A percentile compares a stretch with the other conserved stretches of the same genome.
Conservation (phyloP, 2,329 filamentous ascomycete species). For the Pyricularia pennisetigena region DNA sequence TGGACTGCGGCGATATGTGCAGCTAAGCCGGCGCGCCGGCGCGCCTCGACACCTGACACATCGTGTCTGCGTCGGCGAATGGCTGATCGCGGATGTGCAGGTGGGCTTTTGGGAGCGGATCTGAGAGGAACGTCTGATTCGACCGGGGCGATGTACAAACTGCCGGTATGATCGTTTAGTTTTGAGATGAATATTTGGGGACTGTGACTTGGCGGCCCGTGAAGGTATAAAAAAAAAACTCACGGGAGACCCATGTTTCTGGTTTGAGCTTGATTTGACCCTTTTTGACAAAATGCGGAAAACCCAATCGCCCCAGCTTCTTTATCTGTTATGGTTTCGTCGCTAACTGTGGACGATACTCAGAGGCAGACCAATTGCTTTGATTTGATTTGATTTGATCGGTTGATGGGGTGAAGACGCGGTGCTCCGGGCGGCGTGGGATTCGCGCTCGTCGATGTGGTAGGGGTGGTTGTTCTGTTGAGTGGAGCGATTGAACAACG, state of each 20-base stretch:
- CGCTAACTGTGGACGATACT: background rate
- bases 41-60: constrained; percentile 1
- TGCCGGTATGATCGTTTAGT: constrained; percentile 3
- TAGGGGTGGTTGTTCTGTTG: background rate
- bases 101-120: constrained; percentile 8
- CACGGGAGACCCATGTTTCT: constrained; percentile 9
- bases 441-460: background rate
- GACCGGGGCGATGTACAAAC: constrained; percentile 12
- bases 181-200: background rate
- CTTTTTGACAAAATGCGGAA: background rate
- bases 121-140: constrained; percentile 12
- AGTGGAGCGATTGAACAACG: constrained; percentile 1
- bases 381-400: background rate
- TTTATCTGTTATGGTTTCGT: background rate
- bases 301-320: background rate
- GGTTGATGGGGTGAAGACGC: background rate
- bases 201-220: background rate
- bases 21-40: constrained; percentile 11
- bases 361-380: background rate
- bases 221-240: constrained; percentile 5
- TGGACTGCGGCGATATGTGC: background rate
- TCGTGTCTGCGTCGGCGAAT: constrained; percentile 10
- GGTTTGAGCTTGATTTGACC: background rate
- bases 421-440: background rate
- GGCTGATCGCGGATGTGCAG: constrained; percentile 10